Conservation (phyloP, 148 eudicot species). For the Vaccinium vitisidaea region DNA sequence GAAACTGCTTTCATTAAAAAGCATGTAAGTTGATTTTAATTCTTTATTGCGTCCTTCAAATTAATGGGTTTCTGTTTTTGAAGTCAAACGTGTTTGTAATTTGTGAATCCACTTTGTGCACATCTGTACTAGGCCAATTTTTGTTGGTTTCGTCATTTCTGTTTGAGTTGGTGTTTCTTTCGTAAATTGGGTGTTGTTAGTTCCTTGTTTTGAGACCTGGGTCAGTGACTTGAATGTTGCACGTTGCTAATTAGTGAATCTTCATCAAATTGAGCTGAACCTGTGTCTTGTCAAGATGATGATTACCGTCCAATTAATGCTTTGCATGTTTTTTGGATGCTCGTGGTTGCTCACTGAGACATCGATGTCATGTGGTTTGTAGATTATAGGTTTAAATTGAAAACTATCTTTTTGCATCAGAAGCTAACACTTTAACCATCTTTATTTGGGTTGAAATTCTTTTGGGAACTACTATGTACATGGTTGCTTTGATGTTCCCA, state of each 20-base stretch:
- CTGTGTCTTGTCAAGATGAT: neutral
- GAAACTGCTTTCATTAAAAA: neutral
- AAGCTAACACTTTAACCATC: neutral
- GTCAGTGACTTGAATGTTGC: neutral
- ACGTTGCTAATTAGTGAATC: neutral
- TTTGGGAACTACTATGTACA: neutral
- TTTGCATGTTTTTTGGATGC: neutral
- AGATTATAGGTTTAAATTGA: too few species aligned
- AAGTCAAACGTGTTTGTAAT: neutral
- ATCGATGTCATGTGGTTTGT: neutral
- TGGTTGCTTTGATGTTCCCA: neutral
- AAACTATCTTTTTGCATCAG: neutral
- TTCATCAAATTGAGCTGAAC: neutral
- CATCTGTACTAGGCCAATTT: neutral
- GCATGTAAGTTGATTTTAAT: neutral
- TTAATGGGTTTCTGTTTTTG: neutral
- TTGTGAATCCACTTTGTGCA: neutral
- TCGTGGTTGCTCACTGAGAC: neutral
- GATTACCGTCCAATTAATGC: neutral
- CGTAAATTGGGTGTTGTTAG: neutral
- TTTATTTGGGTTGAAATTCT: neutral
- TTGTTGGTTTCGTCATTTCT: neutral
- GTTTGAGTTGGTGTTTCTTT: conserved; percentile 3
- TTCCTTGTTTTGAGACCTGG: neutral
- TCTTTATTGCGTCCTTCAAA: neutral